A percentile compares a stretch with the other conserved stretches of the same genome.
Conservation (phyloP, 257 asterid genomes). For the Solanum sejunctum region DNA sequence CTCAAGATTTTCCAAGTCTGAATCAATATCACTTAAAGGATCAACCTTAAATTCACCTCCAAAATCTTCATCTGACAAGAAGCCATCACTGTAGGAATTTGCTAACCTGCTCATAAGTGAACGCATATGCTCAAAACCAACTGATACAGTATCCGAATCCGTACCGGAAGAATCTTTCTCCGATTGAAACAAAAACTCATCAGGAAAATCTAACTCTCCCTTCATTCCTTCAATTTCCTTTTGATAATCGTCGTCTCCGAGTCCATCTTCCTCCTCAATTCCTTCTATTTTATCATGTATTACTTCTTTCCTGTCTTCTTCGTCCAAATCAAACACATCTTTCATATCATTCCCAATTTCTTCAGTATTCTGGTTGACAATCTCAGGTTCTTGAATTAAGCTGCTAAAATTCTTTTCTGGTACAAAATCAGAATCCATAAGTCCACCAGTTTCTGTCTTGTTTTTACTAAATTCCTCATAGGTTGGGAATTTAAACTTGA, state of each 20-base stretch:
- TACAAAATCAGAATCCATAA: conserved; percentile 16
- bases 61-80: conserved; percentile 53
- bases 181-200: conserved; percentile 3
- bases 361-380: neutral
- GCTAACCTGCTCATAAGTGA: conserved; percentile 15
- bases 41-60: conserved; percentile 19
- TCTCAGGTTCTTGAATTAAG: conserved; percentile 14
- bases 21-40: neutral
- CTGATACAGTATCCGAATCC: conserved; percentile 31
- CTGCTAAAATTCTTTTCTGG: conserved; percentile 3
- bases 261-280: neutral
- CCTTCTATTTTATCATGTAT: neutral
- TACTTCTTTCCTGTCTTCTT: neutral
- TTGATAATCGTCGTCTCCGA: neutral
- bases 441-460: conserved; percentile 8
- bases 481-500: conserved; percentile 51
- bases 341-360: neutral
- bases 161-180: conserved; percentile 3
- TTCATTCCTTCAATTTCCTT: neutral
- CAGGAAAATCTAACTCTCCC: neutral
- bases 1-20: conserved; percentile 4
- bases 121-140: conserved; percentile 12
- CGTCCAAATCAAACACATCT: neutral
- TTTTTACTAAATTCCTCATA: conserved; percentile 47
- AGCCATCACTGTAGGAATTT: conserved; percentile 32